These are phyloP conservation scores for Penicillium aurantiogriseum DNA, from an alignment of 2,329 filamentous ascomycete genomes.

Conservation along the genomic window DNA sequence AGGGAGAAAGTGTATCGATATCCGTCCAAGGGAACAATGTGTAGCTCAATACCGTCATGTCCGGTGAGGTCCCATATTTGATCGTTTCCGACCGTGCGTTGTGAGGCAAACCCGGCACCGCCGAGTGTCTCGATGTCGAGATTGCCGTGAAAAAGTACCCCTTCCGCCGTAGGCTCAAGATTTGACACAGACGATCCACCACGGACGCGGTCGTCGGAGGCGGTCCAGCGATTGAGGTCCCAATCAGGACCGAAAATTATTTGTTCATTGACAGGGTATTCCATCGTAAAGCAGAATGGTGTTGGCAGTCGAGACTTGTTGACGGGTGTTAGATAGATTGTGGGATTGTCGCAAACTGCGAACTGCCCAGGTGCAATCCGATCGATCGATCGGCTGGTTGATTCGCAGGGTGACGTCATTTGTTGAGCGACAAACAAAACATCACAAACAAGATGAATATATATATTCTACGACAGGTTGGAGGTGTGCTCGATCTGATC, in stretches of 20 bases:
- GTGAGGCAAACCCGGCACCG: slow-evolving; percentile 78
- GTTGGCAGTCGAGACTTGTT: background rate
- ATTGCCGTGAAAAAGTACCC: slow-evolving; percentile 61
- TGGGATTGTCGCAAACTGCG: background rate
- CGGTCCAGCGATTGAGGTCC: slow-evolving; percentile 56
- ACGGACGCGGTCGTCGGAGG: slow-evolving; percentile 73
- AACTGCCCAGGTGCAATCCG: background rate
- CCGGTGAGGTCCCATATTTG: slow-evolving; percentile 62
- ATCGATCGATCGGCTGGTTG: background rate
- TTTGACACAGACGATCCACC: slow-evolving; percentile 65
- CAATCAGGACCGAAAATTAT: slow-evolving; percentile 3
- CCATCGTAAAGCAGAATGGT: background rate
- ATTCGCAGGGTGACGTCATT: background rate
- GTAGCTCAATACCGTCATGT: slow-evolving; percentile 62
- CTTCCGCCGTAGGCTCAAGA: slow-evolving; percentile 40
- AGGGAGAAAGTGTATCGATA: slow-evolving; percentile 73
- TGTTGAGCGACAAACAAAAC: background rate
- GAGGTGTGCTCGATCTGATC: background rate
- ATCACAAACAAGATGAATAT: background rate
- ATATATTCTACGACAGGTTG: background rate
- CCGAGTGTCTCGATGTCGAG: slow-evolving; percentile 74
- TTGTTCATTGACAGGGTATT: background rate
- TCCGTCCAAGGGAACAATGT: slow-evolving; percentile 52
- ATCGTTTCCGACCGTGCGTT: slow-evolving; percentile 61
- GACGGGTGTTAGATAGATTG: background rate